Evolutionary conservation across 1,284 basidiomycete genomes (phyloP).

Genomic region (Ganoderma leucocontextum): DNA sequence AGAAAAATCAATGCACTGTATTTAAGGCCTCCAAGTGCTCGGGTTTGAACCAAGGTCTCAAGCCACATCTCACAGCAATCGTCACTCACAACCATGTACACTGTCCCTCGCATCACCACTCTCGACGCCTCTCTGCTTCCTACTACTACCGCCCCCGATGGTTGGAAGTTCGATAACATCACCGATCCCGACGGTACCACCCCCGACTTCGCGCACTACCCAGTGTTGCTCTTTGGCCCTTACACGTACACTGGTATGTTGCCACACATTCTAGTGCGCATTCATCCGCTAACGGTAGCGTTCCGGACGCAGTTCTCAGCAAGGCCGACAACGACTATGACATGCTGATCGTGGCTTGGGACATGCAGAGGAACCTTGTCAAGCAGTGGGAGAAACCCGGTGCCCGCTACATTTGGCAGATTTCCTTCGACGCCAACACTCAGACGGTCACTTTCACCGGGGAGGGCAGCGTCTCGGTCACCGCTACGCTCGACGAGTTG

Average conservation of each 20-base stretch:
- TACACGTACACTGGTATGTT: conserved; percentile 4
- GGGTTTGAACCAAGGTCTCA: not conserved
- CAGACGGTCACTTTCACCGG: conserved; percentile 5
- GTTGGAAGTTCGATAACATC: not conserved
- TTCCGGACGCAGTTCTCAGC: not conserved
- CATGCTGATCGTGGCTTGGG: conserved; percentile 6
- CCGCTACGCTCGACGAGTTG: conserved; percentile 1
- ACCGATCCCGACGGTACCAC: not conserved
- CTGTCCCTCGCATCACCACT: not conserved
- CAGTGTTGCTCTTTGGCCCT: not conserved
- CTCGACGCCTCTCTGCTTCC: not conserved
- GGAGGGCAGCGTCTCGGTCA: not conserved
- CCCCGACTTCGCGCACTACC: not conserved
- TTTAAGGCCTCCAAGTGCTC: not conserved
- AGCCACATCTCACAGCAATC: not conserved
- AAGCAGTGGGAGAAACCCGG: conserved; percentile 1
- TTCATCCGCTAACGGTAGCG: not conserved
- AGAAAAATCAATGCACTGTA: not conserved
- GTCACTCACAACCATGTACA: conserved; percentile 1
- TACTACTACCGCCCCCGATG: not conserved
- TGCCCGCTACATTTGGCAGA: not conserved
- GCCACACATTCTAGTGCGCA: not conserved
- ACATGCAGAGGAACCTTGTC: conserved; percentile 1
- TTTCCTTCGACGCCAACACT: not conserved
- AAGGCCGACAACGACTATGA: not conserved